Base-by-base conservation (phyloP, 2,329 filamentous ascomycete genomes). In the Monosporascus cannonballus region DNA sequence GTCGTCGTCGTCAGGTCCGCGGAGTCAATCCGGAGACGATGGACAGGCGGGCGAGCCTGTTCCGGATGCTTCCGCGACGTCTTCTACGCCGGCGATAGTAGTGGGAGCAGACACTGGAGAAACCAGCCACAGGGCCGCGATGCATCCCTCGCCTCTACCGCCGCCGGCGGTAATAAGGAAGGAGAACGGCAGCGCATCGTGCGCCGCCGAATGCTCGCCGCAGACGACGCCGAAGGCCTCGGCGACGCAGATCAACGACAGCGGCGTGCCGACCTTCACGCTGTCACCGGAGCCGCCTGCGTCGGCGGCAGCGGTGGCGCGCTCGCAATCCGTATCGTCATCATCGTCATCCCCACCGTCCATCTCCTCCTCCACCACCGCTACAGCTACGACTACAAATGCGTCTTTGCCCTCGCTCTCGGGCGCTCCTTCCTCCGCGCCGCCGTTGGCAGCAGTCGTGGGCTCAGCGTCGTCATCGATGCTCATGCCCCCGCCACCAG, bases 141-240 rank as follows among this genome's bases (percentile, higher is more conserved):
- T 73, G 69, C 70, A 75, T 18, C 72, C 72, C 17, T 63, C 66
- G n/a, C 65, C 67, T 47, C 53, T 39, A 8, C 42, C 25, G 22
- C 64, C 61, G 25, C 7, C 7, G 7, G 25, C 25, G 52, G 59
- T 58, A 59, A 60, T 63, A 9, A 38, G 46, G 47, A 8, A 46
- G 53, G 38, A 46, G 54, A 42, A 49, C 34, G 37, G 18, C 53
- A 51, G 55, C 51, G 27, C 60, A 20, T 45, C 60, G 45, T 59
- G 64, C 37, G 61, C 66, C 36, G 67, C 69, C 5, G 68, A 61
- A 34, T 60, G 24, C 6, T 57, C 63, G 18, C 55, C 73, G 47
- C 75, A 80, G 52, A 74, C 74, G 0, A 83, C 80, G 0, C 80
- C 81, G 9, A 82, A 77, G 60, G 77, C 79, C 47, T 56, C 62